Evolutionary conservation across 2,329 filamentous ascomycete genomes (phyloP).

Genomic region (Fusarium austroafricanum): DNA sequence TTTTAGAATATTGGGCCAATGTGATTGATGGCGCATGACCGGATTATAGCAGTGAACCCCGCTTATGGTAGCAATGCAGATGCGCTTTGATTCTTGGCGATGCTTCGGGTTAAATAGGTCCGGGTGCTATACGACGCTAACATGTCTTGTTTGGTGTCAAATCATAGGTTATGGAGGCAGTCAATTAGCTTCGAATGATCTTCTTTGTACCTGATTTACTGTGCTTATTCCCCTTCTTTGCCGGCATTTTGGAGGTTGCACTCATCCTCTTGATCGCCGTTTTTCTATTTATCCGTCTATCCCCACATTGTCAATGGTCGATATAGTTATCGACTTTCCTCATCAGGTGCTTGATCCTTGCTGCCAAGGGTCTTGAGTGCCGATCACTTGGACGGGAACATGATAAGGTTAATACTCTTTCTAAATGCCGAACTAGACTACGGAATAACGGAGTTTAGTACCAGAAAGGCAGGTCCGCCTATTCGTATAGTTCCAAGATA

Average conservation of each 20-base stretch:
- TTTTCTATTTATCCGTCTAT: background rate
- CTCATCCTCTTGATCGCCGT: background rate
- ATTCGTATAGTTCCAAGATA: slow-evolving; percentile 2
- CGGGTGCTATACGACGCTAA: background rate
- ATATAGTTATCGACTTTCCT: slow-evolving; percentile 28
- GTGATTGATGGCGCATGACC: slow-evolving; percentile 28
- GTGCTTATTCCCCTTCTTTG: background rate
- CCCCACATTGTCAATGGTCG: slow-evolving; percentile 12
- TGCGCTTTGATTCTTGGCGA: slow-evolving; percentile 20
- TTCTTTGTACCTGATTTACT: background rate
- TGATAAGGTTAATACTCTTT: slow-evolving; percentile 27
- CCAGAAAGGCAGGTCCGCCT: slow-evolving; percentile 24
- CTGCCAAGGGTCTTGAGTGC: slow-evolving; percentile 17
- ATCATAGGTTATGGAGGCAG: background rate
- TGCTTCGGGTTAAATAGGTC: slow-evolving; percentile 9
- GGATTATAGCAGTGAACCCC: slow-evolving; percentile 16
- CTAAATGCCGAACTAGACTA: slow-evolving; percentile 22
- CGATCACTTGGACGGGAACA: slow-evolving; percentile 25
- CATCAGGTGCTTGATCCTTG: slow-evolving; percentile 24
- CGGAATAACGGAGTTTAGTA: slow-evolving; percentile 21
- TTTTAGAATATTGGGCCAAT: slow-evolving; percentile 20
- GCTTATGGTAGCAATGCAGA: slow-evolving; percentile 17
- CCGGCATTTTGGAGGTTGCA: background rate
- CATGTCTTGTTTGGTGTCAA: background rate
- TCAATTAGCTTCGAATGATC: background rate